phyloP scores from a whole-genome alignment of 148 eudicot species.

The Arctostaphylos glauca region DNA sequence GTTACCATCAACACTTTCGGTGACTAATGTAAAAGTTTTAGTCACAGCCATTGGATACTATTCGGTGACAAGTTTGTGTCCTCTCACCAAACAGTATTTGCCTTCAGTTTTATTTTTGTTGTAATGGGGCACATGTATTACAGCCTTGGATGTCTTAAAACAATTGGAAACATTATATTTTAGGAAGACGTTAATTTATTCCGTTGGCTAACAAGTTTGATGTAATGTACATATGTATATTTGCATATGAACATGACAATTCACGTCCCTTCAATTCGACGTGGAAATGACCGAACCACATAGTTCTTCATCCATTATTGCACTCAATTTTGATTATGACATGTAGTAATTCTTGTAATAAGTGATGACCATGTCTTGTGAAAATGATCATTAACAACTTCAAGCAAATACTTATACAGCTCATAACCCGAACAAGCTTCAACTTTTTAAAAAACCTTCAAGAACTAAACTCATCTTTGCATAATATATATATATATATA shows the following conservation, averaged over 20 bases:
- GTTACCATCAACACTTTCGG: too few relatives aligned
- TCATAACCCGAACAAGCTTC: slow-evolving; percentile 1
- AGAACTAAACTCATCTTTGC: not conserved
- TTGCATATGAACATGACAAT: not conserved
- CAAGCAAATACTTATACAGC: not conserved
- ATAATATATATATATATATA: too few relatives aligned
- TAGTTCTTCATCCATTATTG: not conserved
- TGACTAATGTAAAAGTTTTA: too few relatives aligned
- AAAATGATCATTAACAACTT: not conserved
- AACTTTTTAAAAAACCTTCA: not conserved
- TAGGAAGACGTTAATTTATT: not conserved
- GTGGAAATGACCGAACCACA: not conserved
- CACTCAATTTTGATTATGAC: slow-evolving; percentile 8
- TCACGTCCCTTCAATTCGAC: not conserved
- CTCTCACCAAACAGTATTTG: too few relatives aligned
- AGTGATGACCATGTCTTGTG: not conserved
- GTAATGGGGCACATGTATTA: too few relatives aligned
- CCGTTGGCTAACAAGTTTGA: not conserved
- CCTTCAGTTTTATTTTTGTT: too few relatives aligned
- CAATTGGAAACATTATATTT: not conserved
- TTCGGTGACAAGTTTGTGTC: too few relatives aligned
- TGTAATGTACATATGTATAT: not conserved
- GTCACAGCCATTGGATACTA: too few relatives aligned
- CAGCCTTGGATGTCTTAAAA: not conserved
- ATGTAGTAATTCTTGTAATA: not conserved